These are phyloP conservation scores for Cutaneotrichosporon sp. DNA, from an alignment of 1,284 basidiomycete species.

Conservation along the genomic window DNA sequence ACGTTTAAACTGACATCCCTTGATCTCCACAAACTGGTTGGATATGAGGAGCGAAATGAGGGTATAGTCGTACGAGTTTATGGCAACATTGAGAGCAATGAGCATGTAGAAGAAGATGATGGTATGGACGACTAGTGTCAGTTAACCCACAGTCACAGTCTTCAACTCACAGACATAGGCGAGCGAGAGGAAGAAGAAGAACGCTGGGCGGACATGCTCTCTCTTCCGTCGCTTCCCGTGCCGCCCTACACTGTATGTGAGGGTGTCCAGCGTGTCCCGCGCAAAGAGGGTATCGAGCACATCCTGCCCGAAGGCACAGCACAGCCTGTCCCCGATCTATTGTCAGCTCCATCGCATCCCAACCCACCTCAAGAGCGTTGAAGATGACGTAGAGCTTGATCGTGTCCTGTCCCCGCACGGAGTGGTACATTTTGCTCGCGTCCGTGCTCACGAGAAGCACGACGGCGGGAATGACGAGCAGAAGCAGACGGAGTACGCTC, in stretches of 20 bases:
- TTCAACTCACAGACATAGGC: slow-evolving; percentile 69
- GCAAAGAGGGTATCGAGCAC: slow-evolving; percentile 95
- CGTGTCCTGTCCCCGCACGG: slow-evolving; percentile 95
- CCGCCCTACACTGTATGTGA: slow-evolving; percentile 13
- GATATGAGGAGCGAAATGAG: slow-evolving; percentile 90
- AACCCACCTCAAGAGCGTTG: slow-evolving; percentile 75
- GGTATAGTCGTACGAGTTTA: slow-evolving; percentile 97
- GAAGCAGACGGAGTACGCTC: slow-evolving; percentile 65
- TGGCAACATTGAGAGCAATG: slow-evolving; percentile 91
- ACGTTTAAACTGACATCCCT: slow-evolving; percentile 62
- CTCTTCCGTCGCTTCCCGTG: slow-evolving; percentile 43
- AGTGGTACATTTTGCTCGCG: slow-evolving; percentile 97
- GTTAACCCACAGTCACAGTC: neutral
- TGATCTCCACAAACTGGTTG: slow-evolving; percentile 99
- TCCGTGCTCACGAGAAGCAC: slow-evolving; percentile 81
- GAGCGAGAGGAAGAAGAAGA: slow-evolving; percentile 78
- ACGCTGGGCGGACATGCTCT: slow-evolving; percentile 59
- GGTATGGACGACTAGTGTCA: slow-evolving; percentile 68
- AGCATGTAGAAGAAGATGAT: slow-evolving; percentile 97
- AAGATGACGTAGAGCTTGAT: slow-evolving; percentile 99
- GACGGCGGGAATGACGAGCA: slow-evolving; percentile 70
- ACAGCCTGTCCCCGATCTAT: slow-evolving; percentile 81
- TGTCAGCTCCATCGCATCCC: neutral
- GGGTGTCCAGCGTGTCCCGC: slow-evolving; percentile 68
- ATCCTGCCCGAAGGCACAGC: slow-evolving; percentile 96